Evolutionary conservation across 768 basidiomycete species (phyloP).

Genomic region (Trametes sanguinea): DNA sequence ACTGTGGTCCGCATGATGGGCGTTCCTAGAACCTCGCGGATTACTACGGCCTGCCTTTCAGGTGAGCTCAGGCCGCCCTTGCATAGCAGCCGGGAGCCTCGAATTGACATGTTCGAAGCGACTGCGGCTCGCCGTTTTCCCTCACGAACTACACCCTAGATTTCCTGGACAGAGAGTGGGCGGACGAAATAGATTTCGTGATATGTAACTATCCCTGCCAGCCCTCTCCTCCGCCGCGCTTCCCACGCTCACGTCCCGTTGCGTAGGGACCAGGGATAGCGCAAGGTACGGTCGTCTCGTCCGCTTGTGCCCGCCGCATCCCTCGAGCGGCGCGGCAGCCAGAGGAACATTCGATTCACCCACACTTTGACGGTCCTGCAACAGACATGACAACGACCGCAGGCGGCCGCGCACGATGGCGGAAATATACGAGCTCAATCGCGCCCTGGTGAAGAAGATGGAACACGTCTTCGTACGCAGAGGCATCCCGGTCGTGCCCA

Average conservation of each 20-base stretch:
- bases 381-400: conserved; percentile 83
- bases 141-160: conserved; percentile 85
- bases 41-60: conserved; percentile 67
- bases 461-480: conserved; percentile 63
- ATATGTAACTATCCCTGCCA: conserved; percentile 55
- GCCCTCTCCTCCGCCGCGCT: background rate
- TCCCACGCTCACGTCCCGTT: conserved; percentile 15
- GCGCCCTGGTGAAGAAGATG: conserved; percentile 68
- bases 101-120: conserved; percentile 38
- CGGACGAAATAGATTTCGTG: conserved; percentile 86
- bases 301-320: background rate
- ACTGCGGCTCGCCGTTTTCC: conserved; percentile 79
- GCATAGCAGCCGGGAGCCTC: background rate
- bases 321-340: no score
- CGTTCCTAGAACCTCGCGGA: conserved; percentile 41
- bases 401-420: conserved; percentile 72
- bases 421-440: conserved; percentile 80
- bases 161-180: conserved; percentile 77
- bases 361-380: conserved; percentile 5
- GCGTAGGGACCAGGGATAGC: conserved; percentile 74
- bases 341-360: background rate
- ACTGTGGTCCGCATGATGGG: conserved; percentile 9
- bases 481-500: conserved; percentile 80
- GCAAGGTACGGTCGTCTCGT: conserved; percentile 49
- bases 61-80: conserved; percentile 45